Base-by-base conservation (phyloP, 192 early-diverging fungal species). In the Coemansia sp. region DNA sequence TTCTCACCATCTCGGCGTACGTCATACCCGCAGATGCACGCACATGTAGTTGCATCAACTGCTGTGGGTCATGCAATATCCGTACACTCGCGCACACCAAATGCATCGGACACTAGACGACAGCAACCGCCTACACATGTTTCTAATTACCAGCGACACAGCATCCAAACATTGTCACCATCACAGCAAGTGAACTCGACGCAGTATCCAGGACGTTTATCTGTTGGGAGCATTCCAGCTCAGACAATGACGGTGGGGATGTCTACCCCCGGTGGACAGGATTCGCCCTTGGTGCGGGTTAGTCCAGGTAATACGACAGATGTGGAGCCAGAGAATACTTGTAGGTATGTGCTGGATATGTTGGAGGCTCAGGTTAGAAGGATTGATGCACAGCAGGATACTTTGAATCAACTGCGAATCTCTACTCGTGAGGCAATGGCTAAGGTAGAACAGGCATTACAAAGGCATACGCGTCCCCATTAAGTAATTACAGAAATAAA, bases 371-470 rank as follows among this genome's bases (percentile, higher is more conserved):
- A 80, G 31, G 54, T 74, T 38, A 24, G 58, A n/a, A 24, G 60
- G 23, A 80, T 80, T 23, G 77, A 80, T 23, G 71, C 50, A 12
- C 71, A 80, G 65, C 77, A 80, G 21, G 68, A 80, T 0, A 55
- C 49, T 1, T 50, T 80, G 56, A 30, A 12, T 10, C 56, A 67
- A 41, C 71, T 80, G 22, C 53, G 62, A 19, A 34, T 55, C 10
- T 80, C 77, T 1, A 71, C 77, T n/a, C 53, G 61, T 23, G 50
- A 63, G 0, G 68, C 77, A 5, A 74, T 80, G 14, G 27, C 48
- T 8, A 54, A 56, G 53, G 77, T 80, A 1, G 77, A 80, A 62
- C 67, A 58, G 24, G 61, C 74, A 3, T 28, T 80, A 54, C 67
- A 69, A 19, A 32, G 38, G 19, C 65, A 68, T 47, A 58, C 48